Evolutionary conservation across 2,329 filamentous ascomycete species (phyloP), one percentile per base, ranked within the genome.

Genomic region (Karstenula rhodostoma): DNA sequence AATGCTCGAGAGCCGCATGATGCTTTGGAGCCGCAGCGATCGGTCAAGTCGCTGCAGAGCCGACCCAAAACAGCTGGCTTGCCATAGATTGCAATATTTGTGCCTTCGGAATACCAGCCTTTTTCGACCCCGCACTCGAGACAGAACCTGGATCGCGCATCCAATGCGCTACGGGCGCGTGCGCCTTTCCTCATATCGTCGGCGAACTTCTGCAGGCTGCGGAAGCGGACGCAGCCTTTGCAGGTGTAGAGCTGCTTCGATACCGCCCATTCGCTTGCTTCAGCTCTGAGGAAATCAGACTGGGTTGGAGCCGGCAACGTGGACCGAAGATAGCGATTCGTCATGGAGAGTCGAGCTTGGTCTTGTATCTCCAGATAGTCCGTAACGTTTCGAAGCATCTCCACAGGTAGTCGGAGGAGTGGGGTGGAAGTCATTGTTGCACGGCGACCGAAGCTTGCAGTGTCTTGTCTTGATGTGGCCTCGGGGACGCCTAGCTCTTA

Each of bases 101-200:
- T 62, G 29, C 70, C 70, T n/a, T 61, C 57, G 19, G 51, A 46
- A 58, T 73, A 74, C 54, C 61, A 49, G 46, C 62, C 59, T 51
- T 51, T 56, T 12, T 58, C 61, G 52, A 74, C 63, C 59, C 69
- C 71, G 65, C 71, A 74, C 49, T 65, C 52, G 10, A 73, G 61
- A 62, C 72, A 74, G 15, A 67, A 67, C 64, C 72, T 63, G 40
- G 60, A 61, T 27, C 51, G 57, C n/a, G 71, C 70, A n/a, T 67
- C 58, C n/a, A 52, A 23, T 12, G 67, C 67, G 56, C 60, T 61
- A 32, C 71, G 71, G 42, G 62, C 66, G 52, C 65, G 62, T 63
- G 66, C 69, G 25, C 70, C 70, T 59, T 75, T 74, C 27, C 66
- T 68, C 72, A 75, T 75, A 19, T 67, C 62, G 51, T 75, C 71